phyloP scores from a whole-genome alignment of 1,139 yeast genomes.

The Pichia sp. region DNA sequence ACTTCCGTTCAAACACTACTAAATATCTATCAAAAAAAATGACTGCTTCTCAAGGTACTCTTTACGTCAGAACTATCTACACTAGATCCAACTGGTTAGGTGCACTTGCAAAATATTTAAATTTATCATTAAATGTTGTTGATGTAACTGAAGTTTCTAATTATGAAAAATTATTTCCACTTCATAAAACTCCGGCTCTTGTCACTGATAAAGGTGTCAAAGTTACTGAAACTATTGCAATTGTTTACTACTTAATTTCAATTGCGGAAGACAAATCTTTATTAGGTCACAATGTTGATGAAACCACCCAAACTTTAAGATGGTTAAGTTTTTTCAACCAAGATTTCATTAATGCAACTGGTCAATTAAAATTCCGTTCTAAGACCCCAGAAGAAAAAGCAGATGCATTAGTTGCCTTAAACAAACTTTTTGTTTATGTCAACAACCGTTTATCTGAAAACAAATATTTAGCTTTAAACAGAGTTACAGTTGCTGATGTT shows the following conservation, averaged over 20 bases:
- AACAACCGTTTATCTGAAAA: no score
- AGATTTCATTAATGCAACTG: conserved; percentile 18
- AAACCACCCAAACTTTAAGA: conserved; percentile 27
- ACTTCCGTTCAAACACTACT: no score
- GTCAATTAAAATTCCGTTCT: neutral
- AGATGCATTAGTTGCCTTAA: no score
- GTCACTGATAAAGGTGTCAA: conserved; percentile 25
- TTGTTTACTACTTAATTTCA: conserved; percentile 25
- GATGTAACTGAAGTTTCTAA: conserved; percentile 8
- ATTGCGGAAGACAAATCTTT: conserved; percentile 19
- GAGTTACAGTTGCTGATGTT: conserved; percentile 10
- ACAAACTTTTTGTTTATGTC: no score
- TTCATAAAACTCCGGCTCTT: conserved; percentile 31
- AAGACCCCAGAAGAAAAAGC: conserved; percentile 8
- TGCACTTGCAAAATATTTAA: conserved; percentile 18
- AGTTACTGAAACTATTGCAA: conserved; percentile 28
- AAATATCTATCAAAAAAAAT: neutral
- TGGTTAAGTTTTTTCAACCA: conserved; percentile 28
- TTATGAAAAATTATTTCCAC: conserved; percentile 18
- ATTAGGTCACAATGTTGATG: conserved; percentile 21
- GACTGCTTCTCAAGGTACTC: conserved; percentile 20
- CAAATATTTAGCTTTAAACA: conserved; percentile 6
- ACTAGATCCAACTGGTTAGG: conserved; percentile 22
- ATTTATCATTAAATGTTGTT: conserved; percentile 38
- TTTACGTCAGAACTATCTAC: conserved; percentile 15